phyloP scores from a whole-genome alignment of 306 rosid genomes.

The Trifolium fragiferum region DNA sequence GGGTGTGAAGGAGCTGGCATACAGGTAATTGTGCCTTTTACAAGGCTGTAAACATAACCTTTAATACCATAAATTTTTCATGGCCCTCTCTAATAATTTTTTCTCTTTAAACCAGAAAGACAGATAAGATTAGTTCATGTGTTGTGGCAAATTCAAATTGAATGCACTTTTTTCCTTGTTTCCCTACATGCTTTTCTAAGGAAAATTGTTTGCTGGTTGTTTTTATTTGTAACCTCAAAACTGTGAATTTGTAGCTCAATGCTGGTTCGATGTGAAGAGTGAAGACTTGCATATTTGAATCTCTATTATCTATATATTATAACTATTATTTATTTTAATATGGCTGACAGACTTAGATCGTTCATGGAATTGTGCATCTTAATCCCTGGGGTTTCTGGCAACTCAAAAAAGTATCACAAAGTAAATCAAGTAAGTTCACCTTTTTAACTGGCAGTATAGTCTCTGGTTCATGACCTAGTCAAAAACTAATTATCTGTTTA shows the following conservation, averaged over 20 bases:
- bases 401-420: slow-evolving; percentile 56
- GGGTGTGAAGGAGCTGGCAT: slow-evolving; percentile 79
- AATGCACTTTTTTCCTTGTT: slow-evolving; percentile 19
- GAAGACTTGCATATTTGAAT: slow-evolving; percentile 19
- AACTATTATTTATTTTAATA: slow-evolving; percentile 25
- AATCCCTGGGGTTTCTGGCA: slow-evolving; percentile 75
- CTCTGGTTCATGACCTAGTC: slow-evolving; percentile 29
- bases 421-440: slow-evolving; percentile 57
- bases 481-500: slow-evolving; percentile 33
- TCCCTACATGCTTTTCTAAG: slow-evolving; percentile 5
- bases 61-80: slow-evolving; percentile 8
- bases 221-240: slow-evolving; percentile 9
- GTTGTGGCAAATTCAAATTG: slow-evolving; percentile 23
- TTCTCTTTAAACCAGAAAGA: slow-evolving; percentile 21
- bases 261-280: slow-evolving; percentile 25
- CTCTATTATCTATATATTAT: slow-evolving; percentile 21
- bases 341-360: slow-evolving; percentile 79
- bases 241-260: slow-evolving; percentile 10
- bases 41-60: slow-evolving; percentile 28
- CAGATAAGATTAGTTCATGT: slow-evolving; percentile 6
- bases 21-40: slow-evolving; percentile 62
- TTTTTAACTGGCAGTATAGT: slow-evolving; percentile 5
- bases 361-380: slow-evolving; percentile 94
- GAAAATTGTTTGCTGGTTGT: slow-evolving; percentile 23
- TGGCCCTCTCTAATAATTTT: not conserved